These are phyloP conservation scores for Sordaria brevicollis DNA, from an alignment of 495 filamentous ascomycete species.

Conservation along the genomic window DNA sequence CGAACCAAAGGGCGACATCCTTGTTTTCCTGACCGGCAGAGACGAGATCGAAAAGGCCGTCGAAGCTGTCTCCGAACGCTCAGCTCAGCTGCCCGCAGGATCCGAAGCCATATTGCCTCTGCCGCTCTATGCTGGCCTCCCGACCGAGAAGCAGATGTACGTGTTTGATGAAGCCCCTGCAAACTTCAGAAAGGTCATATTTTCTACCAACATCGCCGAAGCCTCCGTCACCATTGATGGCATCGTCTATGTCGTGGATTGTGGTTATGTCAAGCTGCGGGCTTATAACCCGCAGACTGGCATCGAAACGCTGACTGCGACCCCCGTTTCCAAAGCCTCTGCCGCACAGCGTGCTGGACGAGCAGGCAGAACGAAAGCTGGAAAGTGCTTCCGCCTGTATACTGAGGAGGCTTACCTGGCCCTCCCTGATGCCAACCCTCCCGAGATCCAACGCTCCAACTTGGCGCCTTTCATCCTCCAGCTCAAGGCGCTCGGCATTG, in stretches of 20 bases:
- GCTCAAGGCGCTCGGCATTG: conserved; percentile 91
- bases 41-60: conserved; percentile 86
- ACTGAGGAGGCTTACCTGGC: conserved; percentile 63
- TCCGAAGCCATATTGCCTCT: conserved; percentile 61
- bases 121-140: conserved; percentile 82
- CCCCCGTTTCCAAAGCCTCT: conserved; percentile 82
- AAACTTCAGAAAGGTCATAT: conserved; percentile 80
- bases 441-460: conserved; percentile 90
- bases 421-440: conserved; percentile 66
- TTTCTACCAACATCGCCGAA: conserved; percentile 95
- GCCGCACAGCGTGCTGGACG: conserved; percentile 87
- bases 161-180: conserved; percentile 83
- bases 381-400: conserved; percentile 92
- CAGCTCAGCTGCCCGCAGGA: conserved; percentile 60
- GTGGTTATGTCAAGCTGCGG: conserved; percentile 83
- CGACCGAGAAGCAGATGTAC: conserved; percentile 83
- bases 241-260: conserved; percentile 87
- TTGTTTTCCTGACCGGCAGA: conserved; percentile 85
- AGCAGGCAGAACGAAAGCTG: conserved; percentile 83
- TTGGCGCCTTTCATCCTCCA: conserved; percentile 86
- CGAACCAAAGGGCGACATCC: conserved; percentile 80
- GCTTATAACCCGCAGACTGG: conserved; percentile 79
- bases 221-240: conserved; percentile 91
- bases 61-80: conserved; percentile 67
- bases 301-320: conserved; percentile 86